A percentile compares a stretch with the other conserved stretches of the same genome.
Conservation (phyloP, 2,329 filamentous ascomycete species). For the Alternaria triticina region DNA sequence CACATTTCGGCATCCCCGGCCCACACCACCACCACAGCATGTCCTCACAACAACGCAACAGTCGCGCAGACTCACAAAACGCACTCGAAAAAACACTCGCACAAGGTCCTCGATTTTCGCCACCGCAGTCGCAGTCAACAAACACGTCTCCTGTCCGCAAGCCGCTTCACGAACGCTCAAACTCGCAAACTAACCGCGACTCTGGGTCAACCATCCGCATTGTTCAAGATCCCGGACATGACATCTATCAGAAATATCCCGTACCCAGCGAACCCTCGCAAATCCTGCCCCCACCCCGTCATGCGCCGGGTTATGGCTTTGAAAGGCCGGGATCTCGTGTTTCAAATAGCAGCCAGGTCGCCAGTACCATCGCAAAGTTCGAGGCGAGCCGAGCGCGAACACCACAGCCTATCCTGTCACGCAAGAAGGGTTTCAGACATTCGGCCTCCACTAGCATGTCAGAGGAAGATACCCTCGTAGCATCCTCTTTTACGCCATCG, state of each 20-base stretch:
- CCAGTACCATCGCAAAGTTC: slow-evolving; percentile 49
- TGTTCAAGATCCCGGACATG: slow-evolving; percentile 44
- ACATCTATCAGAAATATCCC: slow-evolving; percentile 49
- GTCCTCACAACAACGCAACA: slow-evolving; percentile 31
- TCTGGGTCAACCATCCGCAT: slow-evolving; percentile 51
- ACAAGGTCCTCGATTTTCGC: slow-evolving; percentile 40
- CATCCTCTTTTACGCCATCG: slow-evolving; percentile 45
- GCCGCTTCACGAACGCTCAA: slow-evolving; percentile 48
- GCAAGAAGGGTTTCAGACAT: slow-evolving; percentile 44
- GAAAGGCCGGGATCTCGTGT: slow-evolving; percentile 47
- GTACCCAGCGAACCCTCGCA: slow-evolving; percentile 50
- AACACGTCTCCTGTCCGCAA: slow-evolving; percentile 42
- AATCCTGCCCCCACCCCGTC: slow-evolving; percentile 48
- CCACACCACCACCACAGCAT: slow-evolving; percentile 34
- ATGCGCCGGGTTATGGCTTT: slow-evolving; percentile 47
- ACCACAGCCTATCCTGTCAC: slow-evolving; percentile 42
- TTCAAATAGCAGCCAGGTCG: slow-evolving; percentile 47
- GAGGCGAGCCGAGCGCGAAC: slow-evolving; percentile 42
- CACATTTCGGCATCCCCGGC: slow-evolving; percentile 28
- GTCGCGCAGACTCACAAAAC: slow-evolving; percentile 34
- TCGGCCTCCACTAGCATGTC: slow-evolving; percentile 48
- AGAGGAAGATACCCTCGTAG: slow-evolving; percentile 48
- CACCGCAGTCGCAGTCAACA: slow-evolving; percentile 33
- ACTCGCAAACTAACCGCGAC: slow-evolving; percentile 46
- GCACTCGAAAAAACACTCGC: slow-evolving; percentile 33